A percentile compares a stretch with the other conserved stretches of the same genome.
Evolutionary conservation across 768 basidiomycete genomes (phyloP).

Genomic region (Grammothele lineata): DNA sequence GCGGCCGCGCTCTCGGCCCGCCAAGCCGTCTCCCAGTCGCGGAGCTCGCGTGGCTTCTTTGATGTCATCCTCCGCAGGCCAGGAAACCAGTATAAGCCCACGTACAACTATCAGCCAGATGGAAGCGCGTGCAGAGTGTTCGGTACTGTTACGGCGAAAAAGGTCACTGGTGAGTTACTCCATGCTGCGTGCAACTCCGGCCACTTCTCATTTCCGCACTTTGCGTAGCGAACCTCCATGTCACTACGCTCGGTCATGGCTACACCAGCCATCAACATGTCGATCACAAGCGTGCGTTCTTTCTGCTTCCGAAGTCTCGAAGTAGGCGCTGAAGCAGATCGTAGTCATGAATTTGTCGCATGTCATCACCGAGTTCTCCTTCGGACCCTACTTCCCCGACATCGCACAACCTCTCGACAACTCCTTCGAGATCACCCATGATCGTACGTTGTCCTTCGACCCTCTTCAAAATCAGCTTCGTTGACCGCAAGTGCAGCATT

Average conservation of each 20-base stretch:
- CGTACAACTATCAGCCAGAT: slow-evolving; percentile 63
- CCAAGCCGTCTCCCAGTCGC: slow-evolving; percentile 69
- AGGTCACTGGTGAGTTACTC: slow-evolving; percentile 69
- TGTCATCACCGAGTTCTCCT: slow-evolving; percentile 95
- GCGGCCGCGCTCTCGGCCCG: slow-evolving; percentile 60
- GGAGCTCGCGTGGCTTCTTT: slow-evolving; percentile 72
- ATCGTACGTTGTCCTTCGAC: slow-evolving; percentile 45
- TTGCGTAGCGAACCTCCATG: slow-evolving; percentile 83
- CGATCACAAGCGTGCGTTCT: slow-evolving; percentile 73
- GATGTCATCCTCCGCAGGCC: slow-evolving; percentile 46
- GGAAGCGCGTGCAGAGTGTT: slow-evolving; percentile 83
- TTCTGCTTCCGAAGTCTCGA: background rate
- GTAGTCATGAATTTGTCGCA: slow-evolving; percentile 96
- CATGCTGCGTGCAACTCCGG: background rate
- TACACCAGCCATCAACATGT: slow-evolving; percentile 86
- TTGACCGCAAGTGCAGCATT: slow-evolving; percentile 52
- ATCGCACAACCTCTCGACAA: slow-evolving; percentile 94
- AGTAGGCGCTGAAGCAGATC: background rate
- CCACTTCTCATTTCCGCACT: no score
- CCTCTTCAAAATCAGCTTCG: background rate
- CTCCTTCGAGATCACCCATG: slow-evolving; percentile 69
- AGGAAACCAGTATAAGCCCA: slow-evolving; percentile 56
- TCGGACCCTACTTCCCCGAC: slow-evolving; percentile 93
- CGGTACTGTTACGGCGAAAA: slow-evolving; percentile 80
- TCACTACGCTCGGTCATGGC: slow-evolving; percentile 93